Percentiles rank a stretch among this genome's conserved stretches.
These are phyloP conservation scores for Verticillium longisporum DNA, from an alignment of 2,329 filamentous ascomycete genomes.

Conservation along the genomic window DNA sequence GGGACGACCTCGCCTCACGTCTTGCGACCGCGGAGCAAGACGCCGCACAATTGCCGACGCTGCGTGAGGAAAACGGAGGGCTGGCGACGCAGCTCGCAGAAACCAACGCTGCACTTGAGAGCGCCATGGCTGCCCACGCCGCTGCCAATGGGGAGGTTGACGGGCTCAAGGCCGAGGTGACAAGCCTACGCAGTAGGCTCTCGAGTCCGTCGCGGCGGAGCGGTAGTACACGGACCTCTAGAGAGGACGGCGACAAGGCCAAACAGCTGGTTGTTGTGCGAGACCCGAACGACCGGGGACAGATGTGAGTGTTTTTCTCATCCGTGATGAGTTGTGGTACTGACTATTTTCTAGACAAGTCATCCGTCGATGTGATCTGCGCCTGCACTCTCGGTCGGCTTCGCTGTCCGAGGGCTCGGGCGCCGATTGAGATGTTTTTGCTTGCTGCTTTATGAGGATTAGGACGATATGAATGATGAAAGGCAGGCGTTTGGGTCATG, in stretches of 20 bases:
- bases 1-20: constrained; percentile 6
- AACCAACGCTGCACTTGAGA: constrained; percentile 9
- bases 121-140: constrained; percentile 6
- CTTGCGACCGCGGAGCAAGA: constrained; percentile 4
- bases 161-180: constrained; percentile 8
- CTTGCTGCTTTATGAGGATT: neutral
- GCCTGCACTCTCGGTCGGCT: neutral
- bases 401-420: constrained; percentile 1
- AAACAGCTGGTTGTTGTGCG: constrained; percentile 12
- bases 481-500: neutral
- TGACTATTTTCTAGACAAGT: constrained; percentile 8
- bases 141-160: constrained; percentile 7
- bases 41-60: constrained; percentile 4
- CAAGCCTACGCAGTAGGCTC: constrained; percentile 5
- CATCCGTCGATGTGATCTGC: constrained; percentile 10
- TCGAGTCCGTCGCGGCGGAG: constrained; percentile 7
- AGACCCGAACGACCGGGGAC: constrained; percentile 10
- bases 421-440: neutral
- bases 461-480: neutral
- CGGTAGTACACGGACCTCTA: constrained; percentile 3
- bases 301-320: constrained; percentile 5
- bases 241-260: constrained; percentile 8
- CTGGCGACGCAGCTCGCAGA: constrained; percentile 8
- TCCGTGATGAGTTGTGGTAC: neutral
- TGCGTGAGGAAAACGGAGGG: constrained; percentile 8